Evolutionary conservation across 345 rosid species (phyloP), one percentile per base, ranked within the genome.

Genomic region (Salix dunnii): DNA sequence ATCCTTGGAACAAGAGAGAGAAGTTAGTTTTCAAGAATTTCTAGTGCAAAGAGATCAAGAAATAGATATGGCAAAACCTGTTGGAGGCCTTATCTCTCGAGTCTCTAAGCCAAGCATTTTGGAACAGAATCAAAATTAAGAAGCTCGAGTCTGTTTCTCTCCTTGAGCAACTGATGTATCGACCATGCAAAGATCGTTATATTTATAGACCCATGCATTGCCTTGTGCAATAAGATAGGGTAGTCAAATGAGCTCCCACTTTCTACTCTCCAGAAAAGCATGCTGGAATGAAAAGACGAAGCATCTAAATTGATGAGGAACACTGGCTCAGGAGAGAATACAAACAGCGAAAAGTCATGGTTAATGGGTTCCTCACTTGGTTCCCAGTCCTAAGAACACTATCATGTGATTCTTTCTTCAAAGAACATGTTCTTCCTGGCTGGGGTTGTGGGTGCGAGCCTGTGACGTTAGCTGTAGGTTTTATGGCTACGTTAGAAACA

Each of bases 321-420:
- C 36, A 16, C 20, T 2, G 13, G 65, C 81, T 76, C 25, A 69
- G 49, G 58, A 62, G 30, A 53, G 31, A 30, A 33, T 35, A 40
- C 27, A 17, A 75, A 53, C 11, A 48, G 6, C 12, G 23, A 71
- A 51, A 55, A 13, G 71, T 11, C 5, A 68, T 69, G 67, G 84
- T 78, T 84, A 3, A 62, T 69, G 67, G 84, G 78, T 80, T 80
- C 80, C 36, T 80, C 75, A 62, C 72, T 75, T 66, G 30, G 27
- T 28, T 28, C 31, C 8, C 6, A 25, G 31, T 38, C 40, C 40
- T 38, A 70, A 27, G 38, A 4, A 12, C 62, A 63, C 2, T 61
- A 6, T 27, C 14, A n/a, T 68, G 8, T 30, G 1, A 21, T 5
- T 27, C 28, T n/a, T 70, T 64, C 16, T 31, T 74, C 70, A 12